Evolutionary conservation across 2,329 filamentous ascomycete species (phyloP).

Genomic region (Colletotrichum caudatum): DNA sequence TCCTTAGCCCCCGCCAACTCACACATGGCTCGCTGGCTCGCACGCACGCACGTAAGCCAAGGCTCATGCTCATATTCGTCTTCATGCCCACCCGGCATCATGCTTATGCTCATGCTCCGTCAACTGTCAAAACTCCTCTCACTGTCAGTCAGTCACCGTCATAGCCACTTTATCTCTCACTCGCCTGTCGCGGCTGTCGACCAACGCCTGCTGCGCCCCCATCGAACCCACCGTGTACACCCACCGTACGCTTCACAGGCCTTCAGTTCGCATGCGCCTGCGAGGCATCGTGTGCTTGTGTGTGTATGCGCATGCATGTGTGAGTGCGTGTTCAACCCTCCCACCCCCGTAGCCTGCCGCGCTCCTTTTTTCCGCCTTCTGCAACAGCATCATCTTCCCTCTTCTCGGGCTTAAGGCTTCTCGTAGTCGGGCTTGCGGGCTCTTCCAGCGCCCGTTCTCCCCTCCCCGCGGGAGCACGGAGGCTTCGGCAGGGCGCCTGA

Average conservation of each 20-base stretch:
- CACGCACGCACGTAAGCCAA: neutral
- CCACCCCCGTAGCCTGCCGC: neutral
- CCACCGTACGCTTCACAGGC: neutral
- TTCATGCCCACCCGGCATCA: neutral
- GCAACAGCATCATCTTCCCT: neutral
- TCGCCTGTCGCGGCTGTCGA: neutral
- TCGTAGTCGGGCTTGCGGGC: conserved; percentile 33
- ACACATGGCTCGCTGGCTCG: neutral
- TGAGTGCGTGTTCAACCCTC: neutral
- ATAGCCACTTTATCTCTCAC: neutral
- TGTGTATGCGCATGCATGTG: neutral
- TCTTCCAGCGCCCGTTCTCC: conserved; percentile 26
- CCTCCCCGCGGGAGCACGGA: neutral
- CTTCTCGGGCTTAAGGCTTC: conserved; percentile 1
- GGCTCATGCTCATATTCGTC: neutral
- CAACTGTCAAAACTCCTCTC: neutral
- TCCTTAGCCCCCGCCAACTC: neutral
- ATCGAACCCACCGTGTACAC: neutral
- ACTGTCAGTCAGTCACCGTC: neutral
- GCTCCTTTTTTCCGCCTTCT: neutral
- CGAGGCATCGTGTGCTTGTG: neutral
- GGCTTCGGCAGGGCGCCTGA: conserved; percentile 21
- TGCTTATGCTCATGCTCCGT: neutral
- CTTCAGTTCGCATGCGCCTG: neutral
- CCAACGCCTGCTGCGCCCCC: neutral